A percentile compares a stretch with the other conserved stretches of the same genome.
Evolutionary conservation across 768 basidiomycete species (phyloP).

Genomic region (Boletus reticulatus): DNA sequence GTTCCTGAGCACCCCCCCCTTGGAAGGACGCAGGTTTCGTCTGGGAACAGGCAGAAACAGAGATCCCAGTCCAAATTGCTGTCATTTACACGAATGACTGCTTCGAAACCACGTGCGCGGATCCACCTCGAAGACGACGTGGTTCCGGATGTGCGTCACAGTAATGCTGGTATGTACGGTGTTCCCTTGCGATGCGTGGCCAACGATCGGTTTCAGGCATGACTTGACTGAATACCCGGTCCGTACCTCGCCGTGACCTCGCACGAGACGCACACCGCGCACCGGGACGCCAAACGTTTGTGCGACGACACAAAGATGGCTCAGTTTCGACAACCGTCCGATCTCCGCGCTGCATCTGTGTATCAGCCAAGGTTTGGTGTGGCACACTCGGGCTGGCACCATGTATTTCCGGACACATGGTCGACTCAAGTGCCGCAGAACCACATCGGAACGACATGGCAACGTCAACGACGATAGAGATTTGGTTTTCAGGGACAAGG

Average conservation of each 20-base stretch:
- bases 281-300: neutral
- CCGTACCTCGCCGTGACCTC: neutral
- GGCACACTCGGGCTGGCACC: no score
- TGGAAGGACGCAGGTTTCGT: no score
- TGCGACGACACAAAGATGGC: neutral
- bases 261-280: neutral
- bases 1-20: no score
- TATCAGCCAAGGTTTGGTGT: neutral
- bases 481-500: neutral
- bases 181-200: neutral
- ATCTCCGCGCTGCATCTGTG: neutral
- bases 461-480: neutral
- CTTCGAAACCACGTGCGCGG: no score
- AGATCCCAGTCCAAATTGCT: no score
- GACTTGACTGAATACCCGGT: neutral
- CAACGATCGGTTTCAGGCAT: neutral
- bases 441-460: neutral
- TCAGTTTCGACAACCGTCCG: neutral
- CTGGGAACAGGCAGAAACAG: no score
- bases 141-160: neutral
- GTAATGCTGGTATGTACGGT: no score
- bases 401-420: neutral
- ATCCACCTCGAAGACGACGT: neutral
- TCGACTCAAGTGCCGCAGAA: constrained; percentile 9
- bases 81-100: no score